phyloP scores from a whole-genome alignment of 1,139 yeast species.

The Pichia sp. region DNA sequence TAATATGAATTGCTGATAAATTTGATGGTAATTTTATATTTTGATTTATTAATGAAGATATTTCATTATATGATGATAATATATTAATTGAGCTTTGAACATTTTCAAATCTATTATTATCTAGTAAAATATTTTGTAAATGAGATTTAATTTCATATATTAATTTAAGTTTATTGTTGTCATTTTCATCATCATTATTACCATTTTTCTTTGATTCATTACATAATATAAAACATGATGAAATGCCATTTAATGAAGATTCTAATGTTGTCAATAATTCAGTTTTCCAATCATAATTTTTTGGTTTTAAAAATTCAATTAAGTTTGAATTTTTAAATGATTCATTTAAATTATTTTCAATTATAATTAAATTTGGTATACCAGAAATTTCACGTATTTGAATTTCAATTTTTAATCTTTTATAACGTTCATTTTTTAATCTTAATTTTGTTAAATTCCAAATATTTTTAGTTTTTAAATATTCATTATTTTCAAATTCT shows the following conservation, averaged over 20 bases:
- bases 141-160: background rate
- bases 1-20: constrained; percentile 1
- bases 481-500: constrained; percentile 11
- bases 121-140: background rate
- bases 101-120: constrained; percentile 3
- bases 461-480: background rate
- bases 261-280: constrained; percentile 9
- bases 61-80: background rate
- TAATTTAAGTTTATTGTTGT: too few species aligned
- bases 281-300: constrained; percentile 7
- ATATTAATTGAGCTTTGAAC: background rate
- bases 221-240: constrained; percentile 1
- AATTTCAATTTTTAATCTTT: constrained; percentile 13
- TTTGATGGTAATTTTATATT: background rate
- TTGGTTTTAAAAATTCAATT: constrained; percentile 6
- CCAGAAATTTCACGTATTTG: constrained; percentile 15
- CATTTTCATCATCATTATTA: background rate
- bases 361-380: constrained; percentile 7
- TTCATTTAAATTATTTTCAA: background rate
- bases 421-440: constrained; percentile 5
- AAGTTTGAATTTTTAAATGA: background rate
- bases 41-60: background rate
- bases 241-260: constrained; percentile 9
- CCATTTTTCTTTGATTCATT: background rate
- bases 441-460: constrained; percentile 1